phyloP scores from a whole-genome alignment of 441 rosid genomes.

The Arabidopsis hybrid region DNA sequence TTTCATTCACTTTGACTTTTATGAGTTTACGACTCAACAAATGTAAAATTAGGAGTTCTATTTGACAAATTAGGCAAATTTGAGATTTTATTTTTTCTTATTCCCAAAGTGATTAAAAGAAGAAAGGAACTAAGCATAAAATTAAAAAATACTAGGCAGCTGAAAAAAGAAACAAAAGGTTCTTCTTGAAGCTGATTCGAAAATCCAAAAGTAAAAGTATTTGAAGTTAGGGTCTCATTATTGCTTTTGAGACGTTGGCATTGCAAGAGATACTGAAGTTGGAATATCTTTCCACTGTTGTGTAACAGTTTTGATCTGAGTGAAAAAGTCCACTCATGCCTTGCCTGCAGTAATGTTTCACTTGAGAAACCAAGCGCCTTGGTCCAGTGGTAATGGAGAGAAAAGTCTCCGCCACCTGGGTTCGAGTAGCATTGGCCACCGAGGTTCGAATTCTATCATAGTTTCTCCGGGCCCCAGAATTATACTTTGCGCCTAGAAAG shows the following conservation, averaged over 20 bases:
- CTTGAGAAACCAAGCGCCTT: too few species aligned
- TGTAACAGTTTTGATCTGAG: conserved; percentile 89
- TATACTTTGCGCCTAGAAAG: too few species aligned
- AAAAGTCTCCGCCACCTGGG: too few species aligned
- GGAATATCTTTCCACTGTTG: conserved; percentile 96
- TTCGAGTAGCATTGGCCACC: too few species aligned
- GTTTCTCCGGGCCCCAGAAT: too few species aligned
- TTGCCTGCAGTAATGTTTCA: conserved; percentile 79
- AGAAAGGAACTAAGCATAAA: neutral
- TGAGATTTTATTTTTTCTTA: too few species aligned
- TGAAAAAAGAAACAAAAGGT: neutral
- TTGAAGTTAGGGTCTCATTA: conserved; percentile 4
- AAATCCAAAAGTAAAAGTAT: neutral
- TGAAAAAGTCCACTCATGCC: conserved; percentile 88
- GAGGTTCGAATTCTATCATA: too few species aligned
- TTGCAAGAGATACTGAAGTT: conserved; percentile 78
- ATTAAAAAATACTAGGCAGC: neutral
- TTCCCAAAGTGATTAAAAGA: neutral
- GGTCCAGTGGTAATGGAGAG: too few species aligned
- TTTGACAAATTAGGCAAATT: neutral
- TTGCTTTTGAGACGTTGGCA: conserved; percentile 90
- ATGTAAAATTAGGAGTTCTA: neutral
- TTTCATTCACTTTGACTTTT: too few species aligned
- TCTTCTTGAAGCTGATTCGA: neutral
- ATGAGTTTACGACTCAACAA: too few species aligned